phyloP scores from a whole-genome alignment of 768 basidiomycete species.

The Infundibulicybe gibba region DNA sequence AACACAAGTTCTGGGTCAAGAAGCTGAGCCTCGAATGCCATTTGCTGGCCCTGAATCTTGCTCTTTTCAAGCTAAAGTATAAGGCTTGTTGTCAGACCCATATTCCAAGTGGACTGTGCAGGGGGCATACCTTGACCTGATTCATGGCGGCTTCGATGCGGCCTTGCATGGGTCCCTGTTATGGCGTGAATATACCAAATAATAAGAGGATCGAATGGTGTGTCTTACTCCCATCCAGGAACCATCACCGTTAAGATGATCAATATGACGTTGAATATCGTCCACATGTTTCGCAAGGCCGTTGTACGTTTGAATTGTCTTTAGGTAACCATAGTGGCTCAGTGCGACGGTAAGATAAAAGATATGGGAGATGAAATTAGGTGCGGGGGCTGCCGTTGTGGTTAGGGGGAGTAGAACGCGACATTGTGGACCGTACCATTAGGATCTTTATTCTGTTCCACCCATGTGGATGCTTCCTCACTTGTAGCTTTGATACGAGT shows the following conservation, averaged over 20 bases:
- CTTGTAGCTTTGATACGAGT: slow-evolving; percentile 92
- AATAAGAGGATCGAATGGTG: not conserved
- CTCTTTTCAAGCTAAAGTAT: slow-evolving; percentile 56
- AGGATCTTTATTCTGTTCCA: slow-evolving; percentile 39
- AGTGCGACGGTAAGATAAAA: slow-evolving; percentile 88
- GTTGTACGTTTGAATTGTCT: slow-evolving; percentile 73
- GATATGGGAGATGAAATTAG: slow-evolving; percentile 94
- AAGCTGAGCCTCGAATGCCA: slow-evolving; percentile 83
- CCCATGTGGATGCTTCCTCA: slow-evolving; percentile 81
- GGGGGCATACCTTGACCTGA: slow-evolving; percentile 59
- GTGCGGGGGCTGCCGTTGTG: slow-evolving; percentile 43
- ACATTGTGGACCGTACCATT: slow-evolving; percentile 30
- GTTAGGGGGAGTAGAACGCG: not conserved
- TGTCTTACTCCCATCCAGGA: slow-evolving; percentile 78
- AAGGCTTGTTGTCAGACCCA: not conserved
- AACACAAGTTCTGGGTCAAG: slow-evolving; percentile 83
- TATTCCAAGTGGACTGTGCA: not conserved
- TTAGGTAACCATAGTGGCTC: slow-evolving; percentile 86
- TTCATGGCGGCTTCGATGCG: slow-evolving; percentile 78
- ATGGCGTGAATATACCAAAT: slow-evolving; percentile 1
- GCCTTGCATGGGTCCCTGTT: slow-evolving; percentile 65
- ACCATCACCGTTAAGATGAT: slow-evolving; percentile 69
- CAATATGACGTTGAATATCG: slow-evolving; percentile 74
- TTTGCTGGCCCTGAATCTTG: slow-evolving; percentile 66
- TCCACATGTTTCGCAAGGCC: slow-evolving; percentile 73